phyloP scores from a whole-genome alignment of 2,329 filamentous ascomycete genomes.

The Microsporum canis region DNA sequence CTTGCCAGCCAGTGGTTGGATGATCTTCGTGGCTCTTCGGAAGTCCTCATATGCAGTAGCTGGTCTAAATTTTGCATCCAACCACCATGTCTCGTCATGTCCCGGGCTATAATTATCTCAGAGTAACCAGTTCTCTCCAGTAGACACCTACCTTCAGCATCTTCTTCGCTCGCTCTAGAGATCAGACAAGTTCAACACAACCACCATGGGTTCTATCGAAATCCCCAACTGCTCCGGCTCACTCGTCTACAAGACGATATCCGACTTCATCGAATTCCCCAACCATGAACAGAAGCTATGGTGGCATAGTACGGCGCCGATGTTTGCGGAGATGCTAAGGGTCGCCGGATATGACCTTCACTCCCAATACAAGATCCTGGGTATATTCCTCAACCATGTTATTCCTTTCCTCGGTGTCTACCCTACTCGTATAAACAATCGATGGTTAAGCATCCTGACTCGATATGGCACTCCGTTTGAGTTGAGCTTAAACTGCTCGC shows the following conservation, averaged over 20 bases:
- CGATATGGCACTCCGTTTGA: conserved; percentile 9
- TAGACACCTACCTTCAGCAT: not conserved
- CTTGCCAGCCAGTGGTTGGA: not conserved
- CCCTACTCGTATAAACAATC: conserved; percentile 5
- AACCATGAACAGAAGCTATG: conserved; percentile 13
- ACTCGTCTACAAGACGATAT: not conserved
- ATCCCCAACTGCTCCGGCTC: conserved; percentile 1
- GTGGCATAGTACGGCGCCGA: conserved; percentile 17
- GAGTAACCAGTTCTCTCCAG: not conserved
- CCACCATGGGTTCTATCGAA: not conserved
- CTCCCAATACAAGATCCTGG: conserved; percentile 14
- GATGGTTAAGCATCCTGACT: conserved; percentile 3
- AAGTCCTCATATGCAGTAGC: not conserved
- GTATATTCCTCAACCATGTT: conserved; percentile 12
- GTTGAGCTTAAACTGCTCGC: conserved; percentile 12
- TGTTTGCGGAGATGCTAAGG: conserved; percentile 14
- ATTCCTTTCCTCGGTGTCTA: conserved; percentile 15
- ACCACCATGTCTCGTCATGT: not conserved
- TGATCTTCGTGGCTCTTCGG: not conserved
- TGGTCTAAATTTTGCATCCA: not conserved
- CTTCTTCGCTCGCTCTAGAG: not conserved
- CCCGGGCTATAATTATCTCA: not conserved
- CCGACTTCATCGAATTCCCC: conserved; percentile 6
- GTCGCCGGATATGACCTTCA: conserved; percentile 14
- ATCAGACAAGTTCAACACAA: not conserved